Evolutionary conservation across 1,284 basidiomycete species (phyloP), one percentile per base, ranked within the genome.

Genomic region (Volvariella surrecta): DNA sequence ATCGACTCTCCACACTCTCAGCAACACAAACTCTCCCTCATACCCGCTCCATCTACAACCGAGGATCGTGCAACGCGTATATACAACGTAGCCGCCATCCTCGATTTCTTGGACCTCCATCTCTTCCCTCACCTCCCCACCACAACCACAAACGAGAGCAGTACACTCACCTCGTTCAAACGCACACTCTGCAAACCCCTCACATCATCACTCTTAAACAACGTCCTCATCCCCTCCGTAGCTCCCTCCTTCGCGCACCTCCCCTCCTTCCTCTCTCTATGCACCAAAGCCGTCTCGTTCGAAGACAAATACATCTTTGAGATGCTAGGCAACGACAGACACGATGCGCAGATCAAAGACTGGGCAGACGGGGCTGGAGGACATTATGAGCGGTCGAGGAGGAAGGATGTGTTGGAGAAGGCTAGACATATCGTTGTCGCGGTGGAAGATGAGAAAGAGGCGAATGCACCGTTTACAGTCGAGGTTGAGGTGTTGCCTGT

Each of bases 331-430:
- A 73, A 72, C 39, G 70, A 70, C 3, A 46, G 51, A 4, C 62
- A 64, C 4, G 76, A 82, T 37, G 63, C 64, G 28, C 65, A 75
- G 15, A 69, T 86, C 42, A 69, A 71, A 56, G 49, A 58, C 3
- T 89, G 86, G 86, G 73, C 70, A 2, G 70, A 76, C 43, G 71
- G 71, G 2, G 66, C 85, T 15, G 71, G 73, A 21, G 62, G 70
- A 2, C 87, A 89, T 58, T 89, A 87, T 54, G 86, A 88, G 58
- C 74, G 77, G 47, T 76, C 77, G 53, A 63, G 85, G 49, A 70
- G 86, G 6, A 62, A 74, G 21, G 66, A 70, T 42, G 73, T 88
- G 39, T 65, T 89, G n/a, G 74, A 82, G 31, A 57, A 57, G 4
- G 68, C 74, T 15, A 69, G 86, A 42, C 53, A 53, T 15, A 64